Base-by-base conservation (phyloP, 2,329 filamentous ascomycete species). In the Rhexocercosporidium sp. region DNA sequence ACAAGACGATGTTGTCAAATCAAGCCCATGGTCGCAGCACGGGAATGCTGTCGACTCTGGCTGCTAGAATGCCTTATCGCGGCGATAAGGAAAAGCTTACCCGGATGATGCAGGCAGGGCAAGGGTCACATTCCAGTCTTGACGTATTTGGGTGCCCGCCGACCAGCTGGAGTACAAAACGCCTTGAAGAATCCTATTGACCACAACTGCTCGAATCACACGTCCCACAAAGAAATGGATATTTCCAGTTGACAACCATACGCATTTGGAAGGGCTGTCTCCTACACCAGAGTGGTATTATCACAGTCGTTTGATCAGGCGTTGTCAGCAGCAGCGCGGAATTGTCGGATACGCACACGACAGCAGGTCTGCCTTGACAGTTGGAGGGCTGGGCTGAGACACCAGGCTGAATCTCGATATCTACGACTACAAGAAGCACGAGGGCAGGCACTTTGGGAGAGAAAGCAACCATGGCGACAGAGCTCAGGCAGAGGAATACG, bases 401-500 rank as follows among this genome's bases (percentile, higher is more conserved):
- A 49, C 12, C 41, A 49, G 44, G 54, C 31, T 20, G 41, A 39
- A 62, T 49, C 46, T 57, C 8, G 25, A 60, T 44, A 62, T 47
- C 63, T 20, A 11, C 51, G 34, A 31, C 12, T 29, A 59, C 41
- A 57, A 56, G 34, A 31, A 29, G 34, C 27, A 64, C 44, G 20
- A 61, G 59, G 46, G 34, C 37, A 16, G 22, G 31, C 25, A 47
- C 18, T 44, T 39, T 18, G 12, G 8, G 39, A 60, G 51, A 9
- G 16, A 62, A 16, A 65, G 22, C 39, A 54, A 70, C 6, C 54
- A 76, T 76, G 73, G 65, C 66, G 59, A 71, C 66, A 41, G 65
- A 70, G 44, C 65, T 76, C 9, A 73, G 70, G 66, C 71, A 77
- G 51, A 72, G 75, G 44, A 71, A 73, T 29, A 67, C 68, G 34